These are phyloP conservation scores for Diaporthe sp. DNA, from an alignment of 2,329 filamentous ascomycete genomes.

Conservation along the genomic window DNA sequence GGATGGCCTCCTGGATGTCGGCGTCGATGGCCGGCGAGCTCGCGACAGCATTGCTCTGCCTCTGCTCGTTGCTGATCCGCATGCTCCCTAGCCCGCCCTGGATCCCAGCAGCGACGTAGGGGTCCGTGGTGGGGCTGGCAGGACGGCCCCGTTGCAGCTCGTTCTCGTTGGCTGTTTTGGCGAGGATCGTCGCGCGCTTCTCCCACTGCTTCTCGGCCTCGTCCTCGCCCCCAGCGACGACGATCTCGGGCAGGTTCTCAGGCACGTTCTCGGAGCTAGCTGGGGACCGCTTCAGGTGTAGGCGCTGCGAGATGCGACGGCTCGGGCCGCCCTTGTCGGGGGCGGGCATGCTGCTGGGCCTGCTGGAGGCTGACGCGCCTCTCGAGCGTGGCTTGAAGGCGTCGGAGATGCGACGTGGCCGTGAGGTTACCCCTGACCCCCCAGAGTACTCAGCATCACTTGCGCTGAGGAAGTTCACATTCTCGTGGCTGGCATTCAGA, in stretches of 20 bases:
- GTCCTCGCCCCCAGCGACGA: conserved; percentile 59
- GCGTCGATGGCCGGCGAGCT: conserved; percentile 70
- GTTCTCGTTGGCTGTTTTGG: conserved; percentile 65
- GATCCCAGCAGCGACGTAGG: conserved; percentile 41
- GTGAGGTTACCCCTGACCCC: conserved; percentile 40
- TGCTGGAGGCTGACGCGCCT: conserved; percentile 62
- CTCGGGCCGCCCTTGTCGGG: conserved; percentile 51
- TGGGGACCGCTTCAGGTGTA: conserved; percentile 74
- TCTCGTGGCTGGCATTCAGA: conserved; percentile 42
- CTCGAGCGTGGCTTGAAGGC: conserved; percentile 60
- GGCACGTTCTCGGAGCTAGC: conserved; percentile 82
- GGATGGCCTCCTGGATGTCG: conserved; percentile 95
- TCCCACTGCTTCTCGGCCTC: conserved; percentile 80
- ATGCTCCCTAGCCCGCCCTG: conserved; percentile 49
- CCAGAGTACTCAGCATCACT: conserved; percentile 43
- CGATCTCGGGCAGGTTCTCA: conserved; percentile 82
- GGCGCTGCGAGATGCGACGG: conserved; percentile 75
- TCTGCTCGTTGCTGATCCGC: conserved; percentile 45
- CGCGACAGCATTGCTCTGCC: conserved; percentile 52
- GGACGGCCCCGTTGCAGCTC: conserved; percentile 62
- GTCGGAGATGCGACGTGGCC: conserved; percentile 50
- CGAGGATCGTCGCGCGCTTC: conserved; percentile 90
- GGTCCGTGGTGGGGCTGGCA: conserved; percentile 52
- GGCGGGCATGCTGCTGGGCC: conserved; percentile 46
- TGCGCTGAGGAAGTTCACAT: conserved; percentile 47